Base-by-base conservation (phyloP, 352 stramenopile genomes). In the Plasmopara halstedii region DNA sequence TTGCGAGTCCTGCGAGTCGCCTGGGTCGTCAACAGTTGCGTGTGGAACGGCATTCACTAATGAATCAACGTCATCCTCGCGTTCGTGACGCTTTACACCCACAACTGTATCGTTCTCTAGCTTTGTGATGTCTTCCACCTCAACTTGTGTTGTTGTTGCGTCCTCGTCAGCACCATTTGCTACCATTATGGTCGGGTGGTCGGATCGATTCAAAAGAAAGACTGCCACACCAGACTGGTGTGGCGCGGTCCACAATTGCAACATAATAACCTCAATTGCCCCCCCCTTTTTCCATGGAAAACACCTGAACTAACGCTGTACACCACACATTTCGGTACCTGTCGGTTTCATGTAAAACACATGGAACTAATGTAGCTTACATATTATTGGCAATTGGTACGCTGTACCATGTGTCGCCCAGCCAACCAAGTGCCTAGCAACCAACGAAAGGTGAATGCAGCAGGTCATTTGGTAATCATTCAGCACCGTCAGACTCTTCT, bases 11-110 rank as follows among this genome's bases (percentile, higher is more conserved):
- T 79, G 55, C n/a, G 53, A 50, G 23, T 32, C 36, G n/a, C 20
- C 26, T 0, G 27, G 29, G 20, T 64, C 50, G 6, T 34, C 43
- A 3, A 23, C 22, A 42, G 39, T 32, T 3, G 31, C n/a, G 11
- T 35, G 31, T 35, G 31, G 31, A 13, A 35, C 31, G 31, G 31
- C 31, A 35, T 35, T 1, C 5, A 63, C 58, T 3, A 62, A 42
- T 2, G 56, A 38, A 11, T 42, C 43, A 27, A 58, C 48, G 19
- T 55, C 59, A 1, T 62, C 52, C 0, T 64, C 49, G 4, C 50
- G 60, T 14, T 56, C 34, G 13, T 42, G 50, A 8, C 67, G 64
- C 54, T 78, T 78, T 21, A 73, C 67, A 11, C 56, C 64, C 31
- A 64, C 64, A 2, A 54, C 27, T 0, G 35, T 29, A 5, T 52